phyloP scores from a whole-genome alignment of 2,329 filamentous ascomycete species.

The Alternaria tenuissima region DNA sequence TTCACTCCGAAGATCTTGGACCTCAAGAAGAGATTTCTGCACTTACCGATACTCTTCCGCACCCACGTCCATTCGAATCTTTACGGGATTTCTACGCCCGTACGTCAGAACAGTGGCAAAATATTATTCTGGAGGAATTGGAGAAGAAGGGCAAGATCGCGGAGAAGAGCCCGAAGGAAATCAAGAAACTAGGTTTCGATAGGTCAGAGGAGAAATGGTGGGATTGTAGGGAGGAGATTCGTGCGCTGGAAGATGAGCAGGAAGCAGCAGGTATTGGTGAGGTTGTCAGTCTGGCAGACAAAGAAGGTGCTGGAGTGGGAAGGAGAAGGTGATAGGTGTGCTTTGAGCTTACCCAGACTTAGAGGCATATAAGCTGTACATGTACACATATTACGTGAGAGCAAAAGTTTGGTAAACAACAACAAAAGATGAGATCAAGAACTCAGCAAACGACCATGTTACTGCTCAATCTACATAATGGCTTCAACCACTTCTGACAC shows the following conservation, averaged over 20 bases:
- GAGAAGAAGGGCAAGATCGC: constrained; percentile 66
- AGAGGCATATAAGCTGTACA: background rate
- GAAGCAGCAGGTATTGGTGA: constrained; percentile 95
- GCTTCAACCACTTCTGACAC: constrained; percentile 60
- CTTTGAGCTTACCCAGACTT: background rate
- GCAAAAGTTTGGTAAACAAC: background rate
- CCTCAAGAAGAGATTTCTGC: constrained; percentile 63
- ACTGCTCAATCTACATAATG: constrained; percentile 29
- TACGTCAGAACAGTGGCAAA: constrained; percentile 90
- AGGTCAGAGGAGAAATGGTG: constrained; percentile 97
- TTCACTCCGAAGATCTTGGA: constrained; percentile 53
- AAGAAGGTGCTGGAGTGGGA: constrained; percentile 55
- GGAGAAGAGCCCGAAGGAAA: constrained; percentile 82
- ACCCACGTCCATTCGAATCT: constrained; percentile 83
- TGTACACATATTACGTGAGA: background rate
- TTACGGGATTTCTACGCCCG: constrained; percentile 91
- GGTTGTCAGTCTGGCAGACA: constrained; percentile 85
- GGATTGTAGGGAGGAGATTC: constrained; percentile 95
- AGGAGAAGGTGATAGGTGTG: constrained; percentile 38
- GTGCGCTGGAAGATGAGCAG: constrained; percentile 91
- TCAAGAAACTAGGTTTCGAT: constrained; percentile 89
- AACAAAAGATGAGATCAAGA: background rate
- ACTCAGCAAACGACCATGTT: background rate
- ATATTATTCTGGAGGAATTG: constrained; percentile 78
- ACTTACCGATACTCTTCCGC: constrained; percentile 75